Evolutionary conservation across 371 early-diverging fungal genomes (phyloP).

Genomic region (Nematocida homosporus): DNA sequence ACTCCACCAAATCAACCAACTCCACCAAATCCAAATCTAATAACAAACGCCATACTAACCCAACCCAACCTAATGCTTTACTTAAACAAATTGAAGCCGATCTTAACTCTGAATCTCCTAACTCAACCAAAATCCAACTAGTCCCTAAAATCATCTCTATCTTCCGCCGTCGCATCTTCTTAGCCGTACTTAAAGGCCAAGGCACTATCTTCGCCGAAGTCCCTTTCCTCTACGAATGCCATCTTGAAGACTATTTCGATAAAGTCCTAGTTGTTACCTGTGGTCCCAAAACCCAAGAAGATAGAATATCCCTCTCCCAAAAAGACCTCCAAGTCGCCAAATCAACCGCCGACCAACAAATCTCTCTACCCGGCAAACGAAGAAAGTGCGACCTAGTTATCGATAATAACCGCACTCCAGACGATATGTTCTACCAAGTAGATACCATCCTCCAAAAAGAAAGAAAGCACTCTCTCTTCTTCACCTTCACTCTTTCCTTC

Average conservation of each 20-base stretch:
- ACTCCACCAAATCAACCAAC: too few species aligned
- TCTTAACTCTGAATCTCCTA: background rate
- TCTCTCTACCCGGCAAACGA: slow-evolving; percentile 25
- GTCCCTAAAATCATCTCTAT: background rate
- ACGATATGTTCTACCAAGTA: slow-evolving; percentile 15
- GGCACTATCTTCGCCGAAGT: slow-evolving; percentile 29
- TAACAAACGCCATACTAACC: too few species aligned
- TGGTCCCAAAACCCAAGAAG: slow-evolving; percentile 55
- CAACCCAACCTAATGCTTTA: too few species aligned
- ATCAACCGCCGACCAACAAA: background rate
- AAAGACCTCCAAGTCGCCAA: background rate
- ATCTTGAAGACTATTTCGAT: slow-evolving; percentile 25
- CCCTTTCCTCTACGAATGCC: slow-evolving; percentile 49
- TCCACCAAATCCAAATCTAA: too few species aligned
- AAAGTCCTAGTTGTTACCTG: slow-evolving; percentile 41
- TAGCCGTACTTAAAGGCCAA: slow-evolving; percentile 11
- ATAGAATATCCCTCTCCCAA: slow-evolving; percentile 8
- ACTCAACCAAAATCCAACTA: background rate
- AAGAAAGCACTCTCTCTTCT: slow-evolving; percentile 16
- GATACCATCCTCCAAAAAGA: slow-evolving; percentile 19
- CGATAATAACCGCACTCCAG: slow-evolving; percentile 34
- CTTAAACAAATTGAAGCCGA: background rate
- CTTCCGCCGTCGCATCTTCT: background rate
- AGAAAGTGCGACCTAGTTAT: slow-evolving; percentile 40
- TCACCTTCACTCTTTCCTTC: background rate